These are phyloP conservation scores for Glutinoglossum americanum DNA, from an alignment of 495 filamentous ascomycete species.

Conservation along the genomic window DNA sequence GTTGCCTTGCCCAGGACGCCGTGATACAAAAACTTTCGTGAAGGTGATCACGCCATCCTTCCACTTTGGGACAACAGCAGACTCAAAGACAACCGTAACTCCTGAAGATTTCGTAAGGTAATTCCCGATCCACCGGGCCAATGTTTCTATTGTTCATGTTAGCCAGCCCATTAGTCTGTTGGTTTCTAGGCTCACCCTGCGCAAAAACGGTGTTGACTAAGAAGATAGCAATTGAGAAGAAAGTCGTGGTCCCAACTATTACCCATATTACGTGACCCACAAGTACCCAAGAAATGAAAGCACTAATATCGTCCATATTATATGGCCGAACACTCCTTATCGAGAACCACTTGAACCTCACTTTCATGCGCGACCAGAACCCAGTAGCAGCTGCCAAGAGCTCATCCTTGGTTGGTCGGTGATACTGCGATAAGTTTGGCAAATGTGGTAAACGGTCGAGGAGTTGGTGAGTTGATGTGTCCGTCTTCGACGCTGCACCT, in stretches of 20 bases:
- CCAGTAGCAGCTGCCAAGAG: constrained; percentile 77
- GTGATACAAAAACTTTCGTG: constrained; percentile 88
- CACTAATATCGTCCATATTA: constrained; percentile 85
- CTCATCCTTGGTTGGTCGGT: constrained; percentile 84
- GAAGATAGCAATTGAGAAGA: constrained; percentile 77
- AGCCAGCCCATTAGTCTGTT: constrained; percentile 4
- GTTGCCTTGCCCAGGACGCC: constrained; percentile 54
- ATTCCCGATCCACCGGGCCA: constrained; percentile 84
- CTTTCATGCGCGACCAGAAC: constrained; percentile 76
- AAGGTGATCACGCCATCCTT: constrained; percentile 84
- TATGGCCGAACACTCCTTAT: constrained; percentile 90
- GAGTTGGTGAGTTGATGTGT: constrained; percentile 19
- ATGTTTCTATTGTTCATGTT: constrained; percentile 40
- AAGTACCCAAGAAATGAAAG: constrained; percentile 87
- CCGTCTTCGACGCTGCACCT: background rate
- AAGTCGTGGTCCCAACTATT: constrained; percentile 85
- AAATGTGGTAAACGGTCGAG: constrained; percentile 40
- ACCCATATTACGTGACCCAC: constrained; percentile 89
- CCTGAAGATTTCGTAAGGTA: constrained; percentile 89
- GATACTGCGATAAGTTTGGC: constrained; percentile 43
- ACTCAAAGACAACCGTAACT: constrained; percentile 92
- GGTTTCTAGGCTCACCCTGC: constrained; percentile 36
- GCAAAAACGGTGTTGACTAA: constrained; percentile 91
- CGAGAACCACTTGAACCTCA: constrained; percentile 94
- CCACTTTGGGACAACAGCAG: constrained; percentile 92